These are phyloP conservation scores for Globisporangium viniferum DNA, from an alignment of 352 stramenopile species.

Conservation along the genomic window DNA sequence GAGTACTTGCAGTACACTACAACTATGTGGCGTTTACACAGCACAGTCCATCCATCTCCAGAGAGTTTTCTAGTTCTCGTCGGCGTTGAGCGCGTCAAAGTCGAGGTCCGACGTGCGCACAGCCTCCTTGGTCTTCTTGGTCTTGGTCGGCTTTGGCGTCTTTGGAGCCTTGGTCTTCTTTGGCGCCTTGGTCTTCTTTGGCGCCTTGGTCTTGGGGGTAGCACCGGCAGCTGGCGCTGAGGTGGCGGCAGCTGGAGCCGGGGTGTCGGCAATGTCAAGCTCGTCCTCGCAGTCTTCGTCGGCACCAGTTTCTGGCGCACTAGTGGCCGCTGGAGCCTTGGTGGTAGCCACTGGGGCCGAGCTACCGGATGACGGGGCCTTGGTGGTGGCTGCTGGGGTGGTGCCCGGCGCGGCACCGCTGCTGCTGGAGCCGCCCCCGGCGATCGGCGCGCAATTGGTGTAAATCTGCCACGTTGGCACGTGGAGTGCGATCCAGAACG, in stretches of 20 bases:
- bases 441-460: slow-evolving; percentile 42
- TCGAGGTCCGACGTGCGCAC: slow-evolving; percentile 12
- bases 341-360: slow-evolving; percentile 12
- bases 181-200: neutral
- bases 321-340: slow-evolving; percentile 1
- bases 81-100: slow-evolving; percentile 8
- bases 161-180: neutral
- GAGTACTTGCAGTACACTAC: too few species aligned
- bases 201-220: neutral
- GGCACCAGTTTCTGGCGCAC: neutral
- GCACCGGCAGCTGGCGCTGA: neutral
- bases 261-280: neutral
- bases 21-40: neutral
- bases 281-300: slow-evolving; percentile 13
- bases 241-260: neutral
- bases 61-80: neutral
- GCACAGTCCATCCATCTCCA: neutral
- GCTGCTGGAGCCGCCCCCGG: slow-evolving; percentile 16
- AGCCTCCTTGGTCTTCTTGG: slow-evolving; percentile 4
- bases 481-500: slow-evolving; percentile 45
- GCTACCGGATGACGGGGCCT: slow-evolving; percentile 7
- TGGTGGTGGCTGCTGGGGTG: slow-evolving; percentile 7
- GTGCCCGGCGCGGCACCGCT: slow-evolving; percentile 6
- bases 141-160: slow-evolving; percentile 1
- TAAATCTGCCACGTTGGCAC: slow-evolving; percentile 42